Evolutionary conservation across 2,329 filamentous ascomycete species (phyloP), one percentile per base, ranked within the genome.

Genomic region (Teratosphaeria epicoccoides): DNA sequence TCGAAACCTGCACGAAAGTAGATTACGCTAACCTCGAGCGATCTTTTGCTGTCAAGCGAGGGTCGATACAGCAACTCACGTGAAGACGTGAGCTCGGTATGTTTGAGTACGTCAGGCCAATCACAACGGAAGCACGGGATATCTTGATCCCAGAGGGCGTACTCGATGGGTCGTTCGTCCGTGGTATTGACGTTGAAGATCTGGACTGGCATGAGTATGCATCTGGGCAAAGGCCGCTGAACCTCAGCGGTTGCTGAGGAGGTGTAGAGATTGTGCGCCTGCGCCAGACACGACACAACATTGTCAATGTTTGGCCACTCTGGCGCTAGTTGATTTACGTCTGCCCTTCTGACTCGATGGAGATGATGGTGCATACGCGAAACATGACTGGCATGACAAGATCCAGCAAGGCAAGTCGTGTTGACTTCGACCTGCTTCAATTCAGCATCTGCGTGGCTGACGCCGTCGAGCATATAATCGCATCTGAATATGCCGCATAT

Each of bases 381-480:
- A 2, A 69, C 66, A 40, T 64, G 68, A 40, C 70, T 67, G 20
- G 68, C 67, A 55, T 74, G 72, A 1, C 62, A 60, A 1, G 63
- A 70, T 1, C 72, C 72, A 12, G 72, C 68, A 45, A 68, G 69
- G 5, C 70, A 70, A 52, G 70, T 70, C 0, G 71, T 70, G 54
- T 75, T 75, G 58, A 74, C 69, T 52, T 75, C 72, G 9, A 75
- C 70, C 59, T 75, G 73, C 58, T 71, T 73, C 37, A 74, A 58
- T 4, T 40, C 52, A 1, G 57, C 49, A 12, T 50, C 46, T 9
- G 48, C 10, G 49, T 71, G 50, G n/a, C 10, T 12, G 6, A 25
- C 14, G 10, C 43, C 28, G 48, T 72, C 66, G 43, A 74, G 61
- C 72, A 75, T 73, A 53, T 74, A 74, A 53, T 75, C 72, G 7